Evolutionary conservation across 2,329 filamentous ascomycete species (phyloP).

Genomic region (Ophiostoma populinum): DNA sequence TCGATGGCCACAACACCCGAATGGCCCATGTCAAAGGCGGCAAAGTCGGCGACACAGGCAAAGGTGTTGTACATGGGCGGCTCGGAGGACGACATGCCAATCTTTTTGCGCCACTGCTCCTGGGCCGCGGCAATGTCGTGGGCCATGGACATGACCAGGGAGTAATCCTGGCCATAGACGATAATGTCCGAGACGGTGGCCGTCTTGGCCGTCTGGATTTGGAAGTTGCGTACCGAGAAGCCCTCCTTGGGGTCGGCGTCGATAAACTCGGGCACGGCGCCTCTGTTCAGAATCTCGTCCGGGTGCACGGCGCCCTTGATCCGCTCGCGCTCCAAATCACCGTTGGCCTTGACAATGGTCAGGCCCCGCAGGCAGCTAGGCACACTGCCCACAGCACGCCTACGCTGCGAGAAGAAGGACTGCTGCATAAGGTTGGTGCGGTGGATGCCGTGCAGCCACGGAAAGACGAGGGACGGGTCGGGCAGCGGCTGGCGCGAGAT

Average conservation of each 20-base stretch:
- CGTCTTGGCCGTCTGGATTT: slow-evolving; percentile 82
- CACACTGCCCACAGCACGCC: slow-evolving; percentile 49
- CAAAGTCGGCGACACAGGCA: slow-evolving; percentile 46
- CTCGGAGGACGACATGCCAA: slow-evolving; percentile 30
- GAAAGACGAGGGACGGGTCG: slow-evolving; percentile 73
- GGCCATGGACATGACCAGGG: slow-evolving; percentile 42
- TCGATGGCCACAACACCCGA: slow-evolving; percentile 60
- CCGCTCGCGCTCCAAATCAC: slow-evolving; percentile 54
- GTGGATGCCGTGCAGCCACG: slow-evolving; percentile 90
- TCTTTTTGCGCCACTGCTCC: slow-evolving; percentile 52
- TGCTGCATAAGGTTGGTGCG: slow-evolving; percentile 77
- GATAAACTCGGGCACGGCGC: slow-evolving; percentile 43
- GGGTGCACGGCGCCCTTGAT: slow-evolving; percentile 78
- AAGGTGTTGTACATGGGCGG: slow-evolving; percentile 72
- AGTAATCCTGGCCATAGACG: slow-evolving; percentile 64
- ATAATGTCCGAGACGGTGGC: slow-evolving; percentile 83
- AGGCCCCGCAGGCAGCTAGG: slow-evolving; percentile 66
- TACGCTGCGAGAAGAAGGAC: slow-evolving; percentile 70
- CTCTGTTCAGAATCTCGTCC: slow-evolving; percentile 53
- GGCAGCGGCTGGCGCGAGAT: slow-evolving; percentile 66
- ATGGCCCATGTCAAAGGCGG: slow-evolving; percentile 52
- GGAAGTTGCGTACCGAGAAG: slow-evolving; percentile 92
- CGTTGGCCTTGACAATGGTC: slow-evolving; percentile 76
- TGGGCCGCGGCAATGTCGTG: slow-evolving; percentile 63
- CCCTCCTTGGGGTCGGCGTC: slow-evolving; percentile 77